Conservation (phyloP, 331 rosid species). For the Stylosanthes scabra region DNA sequence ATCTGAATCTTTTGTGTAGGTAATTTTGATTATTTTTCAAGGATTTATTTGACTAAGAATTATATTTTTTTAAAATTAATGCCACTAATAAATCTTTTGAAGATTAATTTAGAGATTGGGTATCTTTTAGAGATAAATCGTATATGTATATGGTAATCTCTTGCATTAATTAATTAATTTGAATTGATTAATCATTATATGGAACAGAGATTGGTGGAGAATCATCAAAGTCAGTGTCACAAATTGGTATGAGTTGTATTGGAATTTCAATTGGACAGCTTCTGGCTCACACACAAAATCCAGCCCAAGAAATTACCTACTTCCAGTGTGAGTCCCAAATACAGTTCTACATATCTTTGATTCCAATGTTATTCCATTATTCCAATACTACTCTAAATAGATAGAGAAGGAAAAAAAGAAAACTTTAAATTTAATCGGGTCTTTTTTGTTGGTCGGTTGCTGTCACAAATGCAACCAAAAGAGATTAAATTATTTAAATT, state of each 20-base stretch:
- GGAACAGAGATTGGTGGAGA: constrained; percentile 32
- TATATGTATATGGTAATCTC: too few species aligned
- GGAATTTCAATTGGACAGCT: constrained; percentile 70
- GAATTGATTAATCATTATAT: background rate
- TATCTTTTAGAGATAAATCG: too few species aligned
- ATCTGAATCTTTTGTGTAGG: too few species aligned
- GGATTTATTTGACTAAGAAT: too few species aligned
- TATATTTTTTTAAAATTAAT: too few species aligned
- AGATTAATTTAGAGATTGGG: too few species aligned
- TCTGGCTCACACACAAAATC: constrained; percentile 48
- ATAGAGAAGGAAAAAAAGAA: background rate
- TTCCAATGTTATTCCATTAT: background rate
- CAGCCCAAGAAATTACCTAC: constrained; percentile 56
- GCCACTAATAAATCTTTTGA: too few species aligned
- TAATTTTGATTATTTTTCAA: too few species aligned
- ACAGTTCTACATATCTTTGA: background rate
- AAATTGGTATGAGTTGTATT: constrained; percentile 80
- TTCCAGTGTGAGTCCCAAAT: constrained; percentile 61
- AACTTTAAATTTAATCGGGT: background rate
- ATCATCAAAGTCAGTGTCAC: constrained; percentile 48
- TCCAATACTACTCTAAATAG: background rate
- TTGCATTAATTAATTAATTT: background rate
- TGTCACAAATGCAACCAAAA: background rate
- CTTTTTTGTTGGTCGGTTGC: background rate
- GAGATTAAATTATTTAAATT: background rate